Base-by-base conservation (phyloP, 1,139 yeast species). In the Kurtzmaniella quercitrusa region DNA sequence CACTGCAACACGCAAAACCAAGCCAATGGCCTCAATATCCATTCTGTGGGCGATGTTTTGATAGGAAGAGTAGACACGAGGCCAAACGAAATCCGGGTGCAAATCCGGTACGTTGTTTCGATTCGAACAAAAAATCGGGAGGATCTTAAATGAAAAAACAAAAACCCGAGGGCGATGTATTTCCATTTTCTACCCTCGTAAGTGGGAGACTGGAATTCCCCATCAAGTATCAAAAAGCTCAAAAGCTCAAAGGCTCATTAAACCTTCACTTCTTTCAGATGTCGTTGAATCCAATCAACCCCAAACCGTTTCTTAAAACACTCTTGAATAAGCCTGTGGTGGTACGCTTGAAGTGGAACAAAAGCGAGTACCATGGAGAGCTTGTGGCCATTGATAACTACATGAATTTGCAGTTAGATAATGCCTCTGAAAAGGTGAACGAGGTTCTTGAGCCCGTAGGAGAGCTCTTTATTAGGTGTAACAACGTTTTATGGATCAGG, bases 311-410 rank as follows among this genome's bases (percentile, higher is more conserved):
- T 55, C 70, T 93, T 44, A 85, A 85, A 50, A 83, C 85, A 19
- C 77, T 93, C 40, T 73, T 85, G 17, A 83, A 85, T 46, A 75
- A 82, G 48, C 70, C 69, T 18, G 90, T 93, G 14, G 66, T 84
- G n/a, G 95, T 93, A n/a, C 79, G 93, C 44, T 75, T 93, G 50
- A 93, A 93, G 63, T 94, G 96, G 86, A 93, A 90, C 58, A 80
- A 79, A 51, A 86, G 96, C n/a, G 95, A 90, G 60, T 93, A 93
- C 65, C 76, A 70, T 48, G 98, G 98, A 1, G 75, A 63, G n/a
- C 73, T 93, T 41, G 66, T 82, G 14, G 82, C 96, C 1, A 85
- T 89, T 25, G 99, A 93, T 60, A 88, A 89, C 54, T 94, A 93
- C 66, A 93, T 94, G 93, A 94, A 93, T 57, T 55, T 93, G 34